Conservation (phyloP, 2,329 filamentous ascomycete species). For the Curvularia verruculosa region DNA sequence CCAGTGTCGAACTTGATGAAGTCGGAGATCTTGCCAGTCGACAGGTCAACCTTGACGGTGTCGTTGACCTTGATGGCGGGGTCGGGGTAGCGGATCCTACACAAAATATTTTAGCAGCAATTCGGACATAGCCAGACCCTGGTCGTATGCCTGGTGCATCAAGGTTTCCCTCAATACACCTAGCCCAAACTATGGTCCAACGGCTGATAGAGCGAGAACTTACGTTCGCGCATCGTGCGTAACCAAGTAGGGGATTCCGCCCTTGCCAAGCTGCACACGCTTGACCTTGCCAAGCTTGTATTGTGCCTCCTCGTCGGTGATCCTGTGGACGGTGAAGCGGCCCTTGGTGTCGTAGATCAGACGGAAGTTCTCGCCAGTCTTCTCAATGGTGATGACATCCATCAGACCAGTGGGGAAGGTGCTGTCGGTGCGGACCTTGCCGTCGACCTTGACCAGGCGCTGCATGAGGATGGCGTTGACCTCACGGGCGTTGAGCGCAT, state of each 20-base stretch:
- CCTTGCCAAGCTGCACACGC: constrained; percentile 98
- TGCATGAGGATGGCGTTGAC: constrained; percentile 98
- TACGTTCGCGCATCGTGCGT: constrained; percentile 99
- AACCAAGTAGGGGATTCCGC: constrained; percentile 99
- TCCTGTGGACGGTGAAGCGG: constrained; percentile 99
- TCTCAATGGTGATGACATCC: constrained; percentile 99
- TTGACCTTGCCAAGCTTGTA: constrained; percentile 99
- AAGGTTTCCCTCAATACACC: constrained; percentile 42
- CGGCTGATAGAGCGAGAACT: constrained; percentile 99
- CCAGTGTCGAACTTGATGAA: constrained; percentile 99
- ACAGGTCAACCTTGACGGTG: constrained; percentile 98
- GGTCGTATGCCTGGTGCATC: constrained; percentile 97
- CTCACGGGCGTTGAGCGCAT: constrained; percentile 98
- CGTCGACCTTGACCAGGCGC: constrained; percentile 99
- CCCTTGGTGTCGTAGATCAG: constrained; percentile 99
- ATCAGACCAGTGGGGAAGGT: constrained; percentile 99
- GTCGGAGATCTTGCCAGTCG: constrained; percentile 96
- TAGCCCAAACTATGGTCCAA: constrained; percentile 69
- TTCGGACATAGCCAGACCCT: constrained; percentile 77
- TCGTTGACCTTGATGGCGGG: constrained; percentile 99
- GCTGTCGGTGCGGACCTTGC: constrained; percentile 98
- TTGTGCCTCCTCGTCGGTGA: constrained; percentile 97
- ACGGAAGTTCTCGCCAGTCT: constrained; percentile 99
- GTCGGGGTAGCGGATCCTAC: constrained; percentile 98
- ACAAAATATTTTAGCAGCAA: constrained; percentile 47